Percentiles rank a stretch among this genome's conserved stretches.
Conservation (phyloP, 768 basidiomycete genomes). For the Cystofilobasidium macerans region DNA sequence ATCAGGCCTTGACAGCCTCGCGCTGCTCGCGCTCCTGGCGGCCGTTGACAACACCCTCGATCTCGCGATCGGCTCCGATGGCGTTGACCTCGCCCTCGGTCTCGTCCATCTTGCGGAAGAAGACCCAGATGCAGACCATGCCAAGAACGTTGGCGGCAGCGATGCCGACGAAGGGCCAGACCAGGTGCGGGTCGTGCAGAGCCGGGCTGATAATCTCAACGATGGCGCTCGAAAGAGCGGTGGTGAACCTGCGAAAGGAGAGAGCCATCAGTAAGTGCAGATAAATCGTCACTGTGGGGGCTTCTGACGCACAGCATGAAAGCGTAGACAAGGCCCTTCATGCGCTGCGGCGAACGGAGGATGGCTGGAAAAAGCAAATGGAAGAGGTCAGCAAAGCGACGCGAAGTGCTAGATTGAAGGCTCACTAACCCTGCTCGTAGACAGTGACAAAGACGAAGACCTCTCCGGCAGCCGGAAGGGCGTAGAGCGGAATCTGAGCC, state of each 20-base stretch:
- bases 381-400: too few relatives aligned
- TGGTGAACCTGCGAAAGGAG: too few relatives aligned
- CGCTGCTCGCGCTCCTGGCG: neutral
- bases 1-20: too few relatives aligned
- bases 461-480: too few relatives aligned
- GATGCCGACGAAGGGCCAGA: constrained; percentile 27
- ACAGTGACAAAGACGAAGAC: too few relatives aligned
- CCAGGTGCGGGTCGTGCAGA: constrained; percentile 36
- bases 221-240: constrained; percentile 35
- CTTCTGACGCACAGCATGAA: too few relatives aligned
- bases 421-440: too few relatives aligned
- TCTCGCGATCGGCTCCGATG: neutral
- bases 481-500: too few relatives aligned
- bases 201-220: constrained; percentile 24
- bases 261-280: too few relatives aligned
- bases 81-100: neutral
- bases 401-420: too few relatives aligned
- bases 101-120: neutral
- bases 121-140: neutral
- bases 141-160: neutral
- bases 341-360: constrained; percentile 30
- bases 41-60: neutral
- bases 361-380: too few relatives aligned
- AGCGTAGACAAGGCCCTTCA: constrained; percentile 34
- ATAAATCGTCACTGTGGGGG: too few relatives aligned